phyloP scores from a whole-genome alignment of 176 grass and related monocot species.

The Luzula sylvatica region DNA sequence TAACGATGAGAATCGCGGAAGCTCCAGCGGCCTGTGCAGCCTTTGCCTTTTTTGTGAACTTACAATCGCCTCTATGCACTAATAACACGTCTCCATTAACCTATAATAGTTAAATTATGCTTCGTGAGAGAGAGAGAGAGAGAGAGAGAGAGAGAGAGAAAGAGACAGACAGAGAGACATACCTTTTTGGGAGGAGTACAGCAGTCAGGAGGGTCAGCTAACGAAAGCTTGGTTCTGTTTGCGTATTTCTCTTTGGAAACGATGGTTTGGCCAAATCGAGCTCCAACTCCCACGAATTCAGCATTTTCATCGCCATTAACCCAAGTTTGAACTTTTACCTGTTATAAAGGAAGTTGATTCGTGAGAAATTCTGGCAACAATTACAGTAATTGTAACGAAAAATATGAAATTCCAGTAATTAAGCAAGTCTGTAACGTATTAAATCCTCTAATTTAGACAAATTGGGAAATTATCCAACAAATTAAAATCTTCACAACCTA shows the following conservation, averaged over 20 bases:
- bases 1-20: constrained; percentile 91
- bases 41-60: constrained; percentile 75
- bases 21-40: constrained; percentile 74
- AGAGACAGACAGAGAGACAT: neutral
- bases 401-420: neutral
- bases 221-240: constrained; percentile 43
- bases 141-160: neutral
- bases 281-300: constrained; percentile 95
- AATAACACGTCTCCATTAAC: constrained; percentile 72
- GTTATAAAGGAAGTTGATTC: too few relatives aligned
- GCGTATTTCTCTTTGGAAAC: constrained; percentile 81
- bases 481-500: neutral
- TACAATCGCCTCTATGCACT: constrained; percentile 72
- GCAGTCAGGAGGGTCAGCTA: constrained; percentile 64
- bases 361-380: too few relatives aligned
- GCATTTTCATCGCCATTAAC: constrained; percentile 45
- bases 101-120: constrained; percentile 22
- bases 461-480: neutral
- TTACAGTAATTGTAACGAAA: neutral
- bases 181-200: constrained; percentile 33
- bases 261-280: constrained; percentile 83
- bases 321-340: constrained; percentile 99
- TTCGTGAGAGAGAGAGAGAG: neutral
- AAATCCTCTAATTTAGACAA: neutral
- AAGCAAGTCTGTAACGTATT: neutral